A percentile compares a stretch with the other conserved stretches of the same genome.
phyloP scores from a whole-genome alignment of 805 yeast genomes.

The Limtongia smithiae region DNA sequence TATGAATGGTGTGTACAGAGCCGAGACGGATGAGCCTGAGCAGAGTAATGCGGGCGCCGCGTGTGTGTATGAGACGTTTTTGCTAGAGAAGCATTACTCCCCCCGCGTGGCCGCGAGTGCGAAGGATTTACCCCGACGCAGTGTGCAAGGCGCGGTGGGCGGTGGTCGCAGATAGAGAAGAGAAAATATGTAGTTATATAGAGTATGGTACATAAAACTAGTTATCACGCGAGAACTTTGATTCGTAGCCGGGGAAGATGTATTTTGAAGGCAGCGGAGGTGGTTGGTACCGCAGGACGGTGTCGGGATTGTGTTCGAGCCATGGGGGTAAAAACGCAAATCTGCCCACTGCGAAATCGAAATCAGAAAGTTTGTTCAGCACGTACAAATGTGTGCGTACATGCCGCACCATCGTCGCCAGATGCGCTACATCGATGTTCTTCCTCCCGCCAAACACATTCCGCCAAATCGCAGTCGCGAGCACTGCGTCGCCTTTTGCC shows the following conservation, averaged over 20 bases:
- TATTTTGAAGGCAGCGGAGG: conserved; percentile 19
- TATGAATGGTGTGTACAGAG: conserved; percentile 70
- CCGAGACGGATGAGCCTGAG: conserved; percentile 63
- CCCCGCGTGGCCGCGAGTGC: conserved; percentile 74
- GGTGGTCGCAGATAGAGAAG: too few relatives aligned
- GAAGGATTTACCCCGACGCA: conserved; percentile 13
- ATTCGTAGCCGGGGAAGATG: conserved; percentile 26
- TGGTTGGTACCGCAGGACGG: conserved; percentile 19
- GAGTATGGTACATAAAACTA: too few relatives aligned
- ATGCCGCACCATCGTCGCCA: conserved; percentile 87
- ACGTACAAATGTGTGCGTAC: conserved; percentile 87
- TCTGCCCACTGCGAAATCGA: conserved; percentile 89
- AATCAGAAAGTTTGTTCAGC: conserved; percentile 76
- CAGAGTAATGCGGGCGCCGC: conserved; percentile 85
- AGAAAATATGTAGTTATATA: too few relatives aligned
- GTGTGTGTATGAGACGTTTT: conserved; percentile 80
- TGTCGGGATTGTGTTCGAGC: conserved; percentile 57
- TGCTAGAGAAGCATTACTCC: conserved; percentile 77
- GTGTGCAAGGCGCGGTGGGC: too few relatives aligned
- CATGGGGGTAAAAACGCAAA: conserved; percentile 82
- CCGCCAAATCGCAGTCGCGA: conserved; percentile 51
- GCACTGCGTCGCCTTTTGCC: conserved; percentile 41
- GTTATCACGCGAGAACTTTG: conserved; percentile 14
- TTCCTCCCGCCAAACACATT: conserved; percentile 77
- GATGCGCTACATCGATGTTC: conserved; percentile 72